A percentile compares a stretch with the other conserved stretches of the same genome.
These are phyloP conservation scores for Aspergillus sclerotialis DNA, from an alignment of 2,329 filamentous ascomycete genomes.

Conservation along the genomic window DNA sequence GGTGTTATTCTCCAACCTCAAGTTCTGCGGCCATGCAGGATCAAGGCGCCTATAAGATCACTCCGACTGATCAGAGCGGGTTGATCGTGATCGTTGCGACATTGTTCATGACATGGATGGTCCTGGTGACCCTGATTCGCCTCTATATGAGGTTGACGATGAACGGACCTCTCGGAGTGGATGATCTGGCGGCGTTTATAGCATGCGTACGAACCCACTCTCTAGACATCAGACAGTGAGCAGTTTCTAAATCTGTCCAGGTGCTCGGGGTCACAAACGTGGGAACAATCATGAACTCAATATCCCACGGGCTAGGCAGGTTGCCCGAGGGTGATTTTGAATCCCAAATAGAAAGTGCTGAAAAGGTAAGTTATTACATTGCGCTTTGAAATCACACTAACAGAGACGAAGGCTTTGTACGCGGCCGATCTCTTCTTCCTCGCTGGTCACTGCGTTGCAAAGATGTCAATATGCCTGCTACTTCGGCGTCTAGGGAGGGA, in stretches of 20 bases:
- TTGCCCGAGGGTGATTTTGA: conserved; percentile 3
- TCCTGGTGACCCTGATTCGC: conserved; percentile 10
- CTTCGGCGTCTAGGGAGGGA: conserved; percentile 19
- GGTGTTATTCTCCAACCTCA: no score
- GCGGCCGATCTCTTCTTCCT: conserved; percentile 19
- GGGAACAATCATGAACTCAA: conserved; percentile 12
- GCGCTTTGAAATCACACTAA: no score
- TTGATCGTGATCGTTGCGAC: conserved; percentile 11
- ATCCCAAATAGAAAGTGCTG: conserved; percentile 2
- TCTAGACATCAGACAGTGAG: no score
- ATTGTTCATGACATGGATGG: conserved; percentile 18
- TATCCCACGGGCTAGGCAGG: conserved; percentile 18
- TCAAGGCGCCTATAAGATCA: conserved; percentile 8
- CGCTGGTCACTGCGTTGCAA: conserved; percentile 18
- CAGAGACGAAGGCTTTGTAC: conserved; percentile 9
- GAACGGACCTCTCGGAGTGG: conserved; percentile 16
- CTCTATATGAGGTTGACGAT: conserved; percentile 17
- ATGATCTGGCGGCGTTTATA: conserved; percentile 13
- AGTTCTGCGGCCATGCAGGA: no score
- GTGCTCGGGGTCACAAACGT: conserved; percentile 16
- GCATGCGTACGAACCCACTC: conserved; percentile 14
- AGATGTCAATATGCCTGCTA: conserved; percentile 19
- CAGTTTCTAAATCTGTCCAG: no score
- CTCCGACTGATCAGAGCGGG: conserved; percentile 11
- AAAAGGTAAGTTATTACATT: conserved; percentile 6